Evolutionary conservation across 2,329 filamentous ascomycete species (phyloP), one percentile per base, ranked within the genome.

Genomic region (Aspergillus bombycis): DNA sequence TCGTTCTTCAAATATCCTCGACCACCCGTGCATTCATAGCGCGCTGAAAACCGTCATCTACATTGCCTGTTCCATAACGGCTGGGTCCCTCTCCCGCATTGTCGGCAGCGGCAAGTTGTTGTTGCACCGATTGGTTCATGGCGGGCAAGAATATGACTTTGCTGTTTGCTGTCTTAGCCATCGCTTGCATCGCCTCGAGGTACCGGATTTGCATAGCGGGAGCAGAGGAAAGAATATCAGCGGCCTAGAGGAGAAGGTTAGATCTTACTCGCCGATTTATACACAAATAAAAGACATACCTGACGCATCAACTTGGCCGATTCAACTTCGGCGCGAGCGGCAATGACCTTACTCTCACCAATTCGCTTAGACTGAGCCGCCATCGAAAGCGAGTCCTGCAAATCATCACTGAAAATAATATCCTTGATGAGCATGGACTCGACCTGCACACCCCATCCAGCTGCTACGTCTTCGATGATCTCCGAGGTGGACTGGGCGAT

Each of bases 381-480:
- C 95, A 99, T 98, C 76, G 92, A 96, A 57, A 99, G 88, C 21
- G 92, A 95, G 75, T 98, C 94, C 81, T 99, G 95, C 52, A 99
- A 86, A 71, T 98, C 95, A 75, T 93, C 89, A 81, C 89, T 93
- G 87, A 99, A 99, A 77, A 98, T 91, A 76, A 99, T 96, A 80
- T 99, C 95, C 83, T 99, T 98, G 86, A 99, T 94, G 70, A 99
- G 89, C 94, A 99, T 99, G 75, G 90, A 94, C 85, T 98, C 95
- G 63, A 98, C 95, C 75, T 92, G 89, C 9, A 97, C 94, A 81
- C 95, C 95, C 95, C 95, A 99, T 65, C 92, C 93, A 12, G 88
- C 84, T 7, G 95, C 94, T 1, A 97, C 95, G 71, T 97, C 94
- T 76, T 98, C 95, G 72, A 99, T 98, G 72, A 98, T 98, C 80